These are phyloP conservation scores for Ceratonia siliqua DNA, from an alignment of 306 rosid genomes.

Conservation along the genomic window DNA sequence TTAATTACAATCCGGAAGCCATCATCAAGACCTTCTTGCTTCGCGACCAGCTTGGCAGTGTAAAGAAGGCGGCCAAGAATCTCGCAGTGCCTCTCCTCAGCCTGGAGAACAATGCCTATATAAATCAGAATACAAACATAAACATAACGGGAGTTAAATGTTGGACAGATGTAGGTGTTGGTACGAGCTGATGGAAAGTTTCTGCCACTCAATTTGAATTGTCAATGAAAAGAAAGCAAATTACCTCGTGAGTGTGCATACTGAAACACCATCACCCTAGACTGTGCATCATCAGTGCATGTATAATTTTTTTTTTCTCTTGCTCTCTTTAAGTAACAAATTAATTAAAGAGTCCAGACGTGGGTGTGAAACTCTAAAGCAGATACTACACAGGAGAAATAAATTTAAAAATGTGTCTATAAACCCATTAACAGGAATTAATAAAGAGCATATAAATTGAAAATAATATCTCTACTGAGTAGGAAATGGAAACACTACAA, in stretches of 20 bases:
- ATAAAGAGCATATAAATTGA: not conserved
- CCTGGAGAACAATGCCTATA: conserved; percentile 49
- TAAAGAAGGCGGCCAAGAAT: conserved; percentile 83
- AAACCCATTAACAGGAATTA: not conserved
- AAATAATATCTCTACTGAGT: not conserved
- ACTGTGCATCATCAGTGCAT: not conserved
- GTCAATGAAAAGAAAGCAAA: not conserved
- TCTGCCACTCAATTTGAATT: not conserved
- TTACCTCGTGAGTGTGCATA: not conserved
- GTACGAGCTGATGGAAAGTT: not conserved
- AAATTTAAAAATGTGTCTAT: not conserved
- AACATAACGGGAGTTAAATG: not conserved
- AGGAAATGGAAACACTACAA: not conserved
- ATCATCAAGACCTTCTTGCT: conserved; percentile 84
- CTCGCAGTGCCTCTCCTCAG: conserved; percentile 83
- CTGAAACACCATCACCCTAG: not conserved
- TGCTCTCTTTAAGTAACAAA: not conserved
- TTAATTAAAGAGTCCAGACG: not conserved
- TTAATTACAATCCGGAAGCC: conserved; percentile 82
- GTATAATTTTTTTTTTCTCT: not conserved
- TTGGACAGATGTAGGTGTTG: not conserved
- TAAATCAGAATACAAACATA: not conserved
- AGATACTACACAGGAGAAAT: not conserved
- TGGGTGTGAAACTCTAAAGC: not conserved
- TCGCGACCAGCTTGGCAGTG: conserved; percentile 77